phyloP scores from a whole-genome alignment of 257 asterid species.

The Craterostigma plantagineum region DNA sequence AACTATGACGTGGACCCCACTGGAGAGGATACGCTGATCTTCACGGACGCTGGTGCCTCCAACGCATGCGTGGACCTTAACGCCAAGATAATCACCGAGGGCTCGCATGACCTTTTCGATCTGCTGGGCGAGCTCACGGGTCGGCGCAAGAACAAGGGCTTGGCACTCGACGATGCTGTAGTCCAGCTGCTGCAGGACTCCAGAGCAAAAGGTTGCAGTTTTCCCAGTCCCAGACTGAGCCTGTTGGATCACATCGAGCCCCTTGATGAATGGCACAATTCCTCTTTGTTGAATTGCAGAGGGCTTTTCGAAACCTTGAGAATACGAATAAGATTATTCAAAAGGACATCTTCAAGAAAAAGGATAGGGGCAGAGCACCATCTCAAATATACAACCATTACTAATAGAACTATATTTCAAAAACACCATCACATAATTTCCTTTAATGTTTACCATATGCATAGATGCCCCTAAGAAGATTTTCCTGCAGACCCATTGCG shows the following conservation, averaged over 20 bases:
- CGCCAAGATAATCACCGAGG: slow-evolving; percentile 47
- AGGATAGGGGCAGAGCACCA: too few relatives aligned
- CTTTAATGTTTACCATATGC: slow-evolving; percentile 28
- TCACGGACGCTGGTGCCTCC: slow-evolving; percentile 50
- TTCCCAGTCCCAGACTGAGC: slow-evolving; percentile 60
- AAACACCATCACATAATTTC: too few relatives aligned
- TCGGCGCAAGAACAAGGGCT: slow-evolving; percentile 54
- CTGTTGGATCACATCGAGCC: slow-evolving; percentile 42
- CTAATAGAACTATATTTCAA: too few relatives aligned
- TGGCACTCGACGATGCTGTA: slow-evolving; percentile 37
- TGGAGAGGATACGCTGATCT: slow-evolving; percentile 43
- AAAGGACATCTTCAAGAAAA: too few relatives aligned
- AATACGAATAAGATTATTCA: not conserved
- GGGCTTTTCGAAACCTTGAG: slow-evolving; percentile 49
- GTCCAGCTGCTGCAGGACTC: slow-evolving; percentile 47
- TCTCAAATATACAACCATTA: too few relatives aligned
- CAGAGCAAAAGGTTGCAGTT: slow-evolving; percentile 59
- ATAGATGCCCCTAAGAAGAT: slow-evolving; percentile 47
- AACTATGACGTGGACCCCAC: slow-evolving; percentile 51
- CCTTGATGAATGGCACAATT: slow-evolving; percentile 47
- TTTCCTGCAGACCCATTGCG: slow-evolving; percentile 39
- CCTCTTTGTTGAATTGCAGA: slow-evolving; percentile 62
- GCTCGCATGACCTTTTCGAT: slow-evolving; percentile 60
- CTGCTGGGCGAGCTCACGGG: slow-evolving; percentile 53
- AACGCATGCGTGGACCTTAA: slow-evolving; percentile 49